Percentiles rank a stretch among this genome's conserved stretches.
Evolutionary conservation across 2,329 filamentous ascomycete species (phyloP).

Genomic region (Colletotrichum brevisporum): DNA sequence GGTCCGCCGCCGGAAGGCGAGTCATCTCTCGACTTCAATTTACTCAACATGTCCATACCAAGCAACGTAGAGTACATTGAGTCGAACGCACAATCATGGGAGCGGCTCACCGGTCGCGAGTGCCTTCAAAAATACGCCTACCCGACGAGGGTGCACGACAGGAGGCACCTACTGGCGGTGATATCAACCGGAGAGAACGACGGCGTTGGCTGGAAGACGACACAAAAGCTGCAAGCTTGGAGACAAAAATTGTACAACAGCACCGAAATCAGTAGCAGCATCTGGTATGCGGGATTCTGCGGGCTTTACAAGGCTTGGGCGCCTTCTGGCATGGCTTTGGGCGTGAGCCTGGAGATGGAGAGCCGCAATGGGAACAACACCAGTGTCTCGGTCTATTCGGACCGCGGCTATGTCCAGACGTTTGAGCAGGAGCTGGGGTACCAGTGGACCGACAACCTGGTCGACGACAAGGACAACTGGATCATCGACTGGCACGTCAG

Average conservation of each 20-base stretch:
- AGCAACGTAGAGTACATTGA: slow-evolving; percentile 2
- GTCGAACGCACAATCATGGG: slow-evolving; percentile 1
- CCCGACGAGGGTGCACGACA: neutral
- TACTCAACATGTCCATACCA: neutral
- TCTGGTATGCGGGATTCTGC: slow-evolving; percentile 12
- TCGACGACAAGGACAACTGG: slow-evolving; percentile 12
- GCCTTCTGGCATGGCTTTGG: neutral
- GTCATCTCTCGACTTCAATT: neutral
- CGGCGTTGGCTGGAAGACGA: neutral
- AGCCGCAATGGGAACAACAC: neutral
- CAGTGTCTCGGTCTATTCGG: neutral
- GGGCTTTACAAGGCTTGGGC: neutral
- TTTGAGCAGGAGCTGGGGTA: neutral
- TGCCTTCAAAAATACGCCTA: neutral
- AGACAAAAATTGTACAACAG: neutral
- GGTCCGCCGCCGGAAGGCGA: neutral
- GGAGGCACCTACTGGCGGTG: slow-evolving; percentile 6
- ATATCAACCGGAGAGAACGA: neutral
- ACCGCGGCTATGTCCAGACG: neutral
- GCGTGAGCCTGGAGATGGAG: neutral
- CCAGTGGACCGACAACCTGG: neutral
- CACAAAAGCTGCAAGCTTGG: neutral
- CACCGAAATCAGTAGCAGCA: neutral
- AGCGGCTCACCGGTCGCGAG: neutral
- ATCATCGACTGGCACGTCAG: neutral